A percentile compares a stretch with the other conserved stretches of the same genome.
Conservation (phyloP, 2,329 filamentous ascomycete species). For the Biscogniauxia sp. region DNA sequence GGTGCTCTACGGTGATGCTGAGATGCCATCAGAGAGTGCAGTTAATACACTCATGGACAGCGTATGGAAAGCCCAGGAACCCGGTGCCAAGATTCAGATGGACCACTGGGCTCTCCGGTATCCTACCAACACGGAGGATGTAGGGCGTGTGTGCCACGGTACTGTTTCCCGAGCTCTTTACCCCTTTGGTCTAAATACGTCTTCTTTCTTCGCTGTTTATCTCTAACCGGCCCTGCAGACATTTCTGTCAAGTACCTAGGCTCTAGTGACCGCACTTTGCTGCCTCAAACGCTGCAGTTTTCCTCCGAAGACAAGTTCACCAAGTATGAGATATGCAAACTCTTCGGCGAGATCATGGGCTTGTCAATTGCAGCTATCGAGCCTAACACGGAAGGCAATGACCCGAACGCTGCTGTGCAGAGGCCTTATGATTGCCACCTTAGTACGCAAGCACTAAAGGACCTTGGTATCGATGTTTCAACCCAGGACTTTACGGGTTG, state of each 20-base stretch:
- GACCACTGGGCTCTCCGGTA: conserved; percentile 84
- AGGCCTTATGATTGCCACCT: conserved; percentile 87
- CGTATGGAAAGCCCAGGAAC: conserved; percentile 70
- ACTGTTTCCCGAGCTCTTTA: conserved; percentile 31
- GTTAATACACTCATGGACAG: conserved; percentile 78
- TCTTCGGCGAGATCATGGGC: conserved; percentile 76
- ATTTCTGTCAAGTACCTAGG: conserved; percentile 67
- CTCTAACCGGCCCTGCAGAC: conserved; percentile 45
- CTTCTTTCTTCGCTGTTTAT: background rate
- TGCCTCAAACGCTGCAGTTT: conserved; percentile 78
- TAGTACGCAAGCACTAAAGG: conserved; percentile 69
- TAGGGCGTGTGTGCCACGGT: conserved; percentile 73
- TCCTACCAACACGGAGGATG: conserved; percentile 86
- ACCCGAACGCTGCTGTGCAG: conserved; percentile 68
- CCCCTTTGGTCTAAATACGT: conserved; percentile 9
- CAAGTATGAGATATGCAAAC: conserved; percentile 84
- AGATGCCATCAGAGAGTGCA: conserved; percentile 71
- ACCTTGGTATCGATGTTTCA: conserved; percentile 70
- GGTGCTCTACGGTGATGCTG: conserved; percentile 77
- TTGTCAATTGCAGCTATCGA: conserved; percentile 66
- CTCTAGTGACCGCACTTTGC: conserved; percentile 42
- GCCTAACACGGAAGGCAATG: conserved; percentile 68
- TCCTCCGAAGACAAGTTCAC: conserved; percentile 83
- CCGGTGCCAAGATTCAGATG: conserved; percentile 65
- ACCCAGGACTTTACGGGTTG: conserved; percentile 75